Percentiles rank a stretch among this genome's conserved stretches.
Conservation (phyloP, 768 basidiomycete genomes). For the Flagelloscypha sp. region DNA sequence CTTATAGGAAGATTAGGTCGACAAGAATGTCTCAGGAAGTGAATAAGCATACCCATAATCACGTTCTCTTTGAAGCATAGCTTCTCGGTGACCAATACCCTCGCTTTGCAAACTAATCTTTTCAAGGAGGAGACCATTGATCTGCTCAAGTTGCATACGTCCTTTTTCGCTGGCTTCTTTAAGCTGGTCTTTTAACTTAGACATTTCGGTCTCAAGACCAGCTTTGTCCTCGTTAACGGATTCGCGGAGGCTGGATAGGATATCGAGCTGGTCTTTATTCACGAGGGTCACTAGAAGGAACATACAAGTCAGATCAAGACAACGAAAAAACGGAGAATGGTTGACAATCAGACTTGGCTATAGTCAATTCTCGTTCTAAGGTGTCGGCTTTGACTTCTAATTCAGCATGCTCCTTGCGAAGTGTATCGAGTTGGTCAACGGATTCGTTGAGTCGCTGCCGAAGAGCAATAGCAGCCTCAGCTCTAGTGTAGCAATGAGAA, state of each 20-base stretch:
- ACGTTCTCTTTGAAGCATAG: slow-evolving; percentile 77
- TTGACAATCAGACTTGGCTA: slow-evolving; percentile 82
- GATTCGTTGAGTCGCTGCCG: slow-evolving; percentile 84
- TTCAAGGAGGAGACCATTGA: slow-evolving; percentile 78
- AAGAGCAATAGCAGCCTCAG: slow-evolving; percentile 82
- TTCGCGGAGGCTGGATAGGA: slow-evolving; percentile 76
- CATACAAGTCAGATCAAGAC: slow-evolving; percentile 4
- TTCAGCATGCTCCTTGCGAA: slow-evolving; percentile 61
- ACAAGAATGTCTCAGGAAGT: not conserved
- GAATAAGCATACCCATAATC: slow-evolving; percentile 57
- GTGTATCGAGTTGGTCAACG: slow-evolving; percentile 65
- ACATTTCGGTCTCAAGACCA: slow-evolving; percentile 60
- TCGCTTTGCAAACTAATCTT: slow-evolving; percentile 88
- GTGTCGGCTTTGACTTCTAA: slow-evolving; percentile 64
- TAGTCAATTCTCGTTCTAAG: slow-evolving; percentile 58
- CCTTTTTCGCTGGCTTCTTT: slow-evolving; percentile 74
- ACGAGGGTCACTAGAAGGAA: slow-evolving; percentile 67
- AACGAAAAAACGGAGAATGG: slow-evolving; percentile 9
- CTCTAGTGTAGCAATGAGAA: slow-evolving; percentile 30
- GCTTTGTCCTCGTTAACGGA: slow-evolving; percentile 86
- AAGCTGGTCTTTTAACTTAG: slow-evolving; percentile 55
- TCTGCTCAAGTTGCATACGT: slow-evolving; percentile 84
- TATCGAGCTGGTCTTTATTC: slow-evolving; percentile 89
- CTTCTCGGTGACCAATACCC: slow-evolving; percentile 84
- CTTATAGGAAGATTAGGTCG: slow-evolving; percentile 26